A percentile compares a stretch with the other conserved stretches of the same genome.
Evolutionary conservation across 495 filamentous ascomycete genomes (phyloP).

Genomic region (Neurospora tetraspora): DNA sequence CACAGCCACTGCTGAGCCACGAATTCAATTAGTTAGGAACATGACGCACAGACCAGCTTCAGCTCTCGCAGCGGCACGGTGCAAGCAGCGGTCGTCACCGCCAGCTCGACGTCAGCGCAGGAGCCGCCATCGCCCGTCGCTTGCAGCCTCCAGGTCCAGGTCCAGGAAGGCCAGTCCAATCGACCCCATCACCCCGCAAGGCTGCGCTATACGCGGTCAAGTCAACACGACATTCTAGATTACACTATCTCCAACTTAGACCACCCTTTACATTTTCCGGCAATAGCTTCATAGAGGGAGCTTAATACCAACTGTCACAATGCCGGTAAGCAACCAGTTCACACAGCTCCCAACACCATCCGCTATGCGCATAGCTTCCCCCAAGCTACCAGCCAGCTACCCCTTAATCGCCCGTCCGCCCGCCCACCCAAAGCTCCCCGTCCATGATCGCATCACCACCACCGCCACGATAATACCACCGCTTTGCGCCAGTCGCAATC

Average conservation of each 20-base stretch:
- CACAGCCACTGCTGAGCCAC: background rate
- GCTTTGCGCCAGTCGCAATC: background rate
- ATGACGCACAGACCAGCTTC: background rate
- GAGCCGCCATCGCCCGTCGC: background rate
- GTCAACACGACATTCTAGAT: background rate
- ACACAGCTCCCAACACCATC: background rate
- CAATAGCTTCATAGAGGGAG: background rate
- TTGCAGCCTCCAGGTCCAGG: background rate
- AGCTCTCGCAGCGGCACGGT: background rate
- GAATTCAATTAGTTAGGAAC: background rate
- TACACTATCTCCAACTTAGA: background rate
- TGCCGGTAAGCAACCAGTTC: conserved; percentile 5
- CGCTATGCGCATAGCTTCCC: background rate
- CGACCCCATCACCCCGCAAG: conserved; percentile 20
- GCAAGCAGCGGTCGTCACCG: background rate
- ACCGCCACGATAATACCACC: background rate
- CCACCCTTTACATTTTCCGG: background rate
- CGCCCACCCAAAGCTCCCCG: background rate
- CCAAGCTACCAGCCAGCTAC: background rate
- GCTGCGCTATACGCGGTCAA: conserved; percentile 7
- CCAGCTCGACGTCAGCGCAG: background rate
- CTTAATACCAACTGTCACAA: background rate
- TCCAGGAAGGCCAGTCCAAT: conserved; percentile 1
- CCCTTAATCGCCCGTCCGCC: background rate
- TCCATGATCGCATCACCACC: background rate